Conservation (phyloP, 2,329 filamentous ascomycete genomes). For the Zasmidium citrigriseum region DNA sequence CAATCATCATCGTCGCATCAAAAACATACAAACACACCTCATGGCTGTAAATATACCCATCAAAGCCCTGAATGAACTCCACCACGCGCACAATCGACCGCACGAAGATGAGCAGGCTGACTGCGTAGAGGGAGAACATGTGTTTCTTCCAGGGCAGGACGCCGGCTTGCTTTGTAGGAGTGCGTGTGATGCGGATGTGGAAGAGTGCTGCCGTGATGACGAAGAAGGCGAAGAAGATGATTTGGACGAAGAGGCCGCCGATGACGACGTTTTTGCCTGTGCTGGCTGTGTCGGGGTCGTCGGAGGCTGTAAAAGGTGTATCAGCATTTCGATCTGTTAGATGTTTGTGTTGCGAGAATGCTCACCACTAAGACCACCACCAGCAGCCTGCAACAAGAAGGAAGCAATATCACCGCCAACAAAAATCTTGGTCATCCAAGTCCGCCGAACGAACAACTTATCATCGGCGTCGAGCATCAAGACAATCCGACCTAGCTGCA, state of each 20-base stretch:
- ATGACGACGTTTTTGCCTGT: slow-evolving; percentile 50
- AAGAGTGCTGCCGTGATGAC: slow-evolving; percentile 35
- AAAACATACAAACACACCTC: slow-evolving; percentile 27
- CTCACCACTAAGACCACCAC: slow-evolving; percentile 1
- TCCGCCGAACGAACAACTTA: slow-evolving; percentile 43
- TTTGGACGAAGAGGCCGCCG: slow-evolving; percentile 51
- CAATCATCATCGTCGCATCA: slow-evolving; percentile 12
- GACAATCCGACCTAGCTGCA: slow-evolving; percentile 50
- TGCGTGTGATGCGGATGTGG: slow-evolving; percentile 25
- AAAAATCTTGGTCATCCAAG: slow-evolving; percentile 50
- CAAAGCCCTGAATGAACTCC: slow-evolving; percentile 49
- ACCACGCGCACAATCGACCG: slow-evolving; percentile 51
- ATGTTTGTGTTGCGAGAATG: background rate
- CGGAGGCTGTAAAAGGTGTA: background rate
- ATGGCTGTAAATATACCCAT: slow-evolving; percentile 46
- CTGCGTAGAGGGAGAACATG: slow-evolving; percentile 45
- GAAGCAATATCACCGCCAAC: slow-evolving; percentile 50
- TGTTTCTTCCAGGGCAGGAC: slow-evolving; percentile 38
- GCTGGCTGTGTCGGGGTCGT: slow-evolving; percentile 17
- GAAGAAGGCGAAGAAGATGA: slow-evolving; percentile 54
- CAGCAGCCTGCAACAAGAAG: slow-evolving; percentile 45
- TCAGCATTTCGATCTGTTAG: background rate
- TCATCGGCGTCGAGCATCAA: slow-evolving; percentile 43
- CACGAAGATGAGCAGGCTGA: slow-evolving; percentile 49
- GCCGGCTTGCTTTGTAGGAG: background rate